phyloP scores from a whole-genome alignment of 345 rosid genomes.

The Iberis pinnata region DNA sequence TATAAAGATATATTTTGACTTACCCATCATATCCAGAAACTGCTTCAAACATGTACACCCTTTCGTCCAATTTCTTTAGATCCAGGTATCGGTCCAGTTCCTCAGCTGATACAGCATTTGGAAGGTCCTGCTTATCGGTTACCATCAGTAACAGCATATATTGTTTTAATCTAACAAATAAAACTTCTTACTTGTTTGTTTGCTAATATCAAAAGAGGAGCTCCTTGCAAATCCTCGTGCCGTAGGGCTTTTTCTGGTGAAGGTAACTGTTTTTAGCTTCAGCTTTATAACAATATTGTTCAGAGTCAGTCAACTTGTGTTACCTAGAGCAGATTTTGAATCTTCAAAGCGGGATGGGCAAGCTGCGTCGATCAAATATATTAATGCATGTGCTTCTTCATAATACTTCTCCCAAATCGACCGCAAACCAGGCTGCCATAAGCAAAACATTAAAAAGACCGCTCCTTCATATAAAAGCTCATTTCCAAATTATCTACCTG shows the following conservation, averaged over 20 bases:
- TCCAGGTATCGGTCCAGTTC: constrained; percentile 78
- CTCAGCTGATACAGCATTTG: constrained; percentile 79
- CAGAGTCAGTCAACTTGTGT: neutral
- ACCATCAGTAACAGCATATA: constrained; percentile 8
- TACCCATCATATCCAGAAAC: constrained; percentile 92
- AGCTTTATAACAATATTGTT: constrained; percentile 5
- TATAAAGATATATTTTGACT: too few species aligned
- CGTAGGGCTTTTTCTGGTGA: constrained; percentile 80
- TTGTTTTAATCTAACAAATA: neutral
- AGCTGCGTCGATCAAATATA: constrained; percentile 88
- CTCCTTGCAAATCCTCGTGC: constrained; percentile 93
- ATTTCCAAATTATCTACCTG: constrained; percentile 52
- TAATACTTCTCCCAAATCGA: constrained; percentile 99
- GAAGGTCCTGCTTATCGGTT: constrained; percentile 58
- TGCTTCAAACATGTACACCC: constrained; percentile 92
- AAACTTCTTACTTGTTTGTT: constrained; percentile 71
- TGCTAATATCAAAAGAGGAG: constrained; percentile 86
- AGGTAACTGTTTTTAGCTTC: neutral
- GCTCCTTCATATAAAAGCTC: too few species aligned
- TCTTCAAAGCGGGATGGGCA: constrained; percentile 94
- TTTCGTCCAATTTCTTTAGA: constrained; percentile 86
- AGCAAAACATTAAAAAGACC: constrained; percentile 3
- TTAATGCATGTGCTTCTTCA: constrained; percentile 94
- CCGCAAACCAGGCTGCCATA: constrained; percentile 81
- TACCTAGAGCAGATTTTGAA: constrained; percentile 87